phyloP scores from a whole-genome alignment of 371 early-diverging fungal genomes.

The Rhizopus arrhizus region DNA sequence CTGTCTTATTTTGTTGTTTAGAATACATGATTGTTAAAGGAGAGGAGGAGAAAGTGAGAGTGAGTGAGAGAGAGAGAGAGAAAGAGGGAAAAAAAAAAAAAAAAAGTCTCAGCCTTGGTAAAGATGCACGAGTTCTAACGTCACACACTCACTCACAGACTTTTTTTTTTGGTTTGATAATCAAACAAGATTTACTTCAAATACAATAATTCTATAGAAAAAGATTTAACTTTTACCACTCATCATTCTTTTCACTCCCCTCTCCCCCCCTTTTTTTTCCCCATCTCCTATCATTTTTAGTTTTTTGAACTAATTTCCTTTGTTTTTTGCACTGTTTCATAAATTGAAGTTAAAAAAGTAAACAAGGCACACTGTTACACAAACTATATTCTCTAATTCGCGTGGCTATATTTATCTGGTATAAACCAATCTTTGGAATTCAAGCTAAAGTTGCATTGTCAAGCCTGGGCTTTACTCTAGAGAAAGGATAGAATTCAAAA shows the following conservation, averaged over 20 bases:
- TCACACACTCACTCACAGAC: constrained; percentile 10
- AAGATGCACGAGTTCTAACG: constrained; percentile 23
- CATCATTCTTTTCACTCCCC: too few species aligned
- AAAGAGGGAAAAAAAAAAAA: constrained; percentile 6
- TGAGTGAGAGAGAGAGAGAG: background rate
- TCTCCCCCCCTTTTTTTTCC: too few species aligned
- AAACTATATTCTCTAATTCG: background rate
- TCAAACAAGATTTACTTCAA: too few species aligned
- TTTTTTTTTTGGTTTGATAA: background rate
- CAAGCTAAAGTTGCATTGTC: background rate
- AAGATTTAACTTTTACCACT: too few species aligned
- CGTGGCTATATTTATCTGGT: background rate
- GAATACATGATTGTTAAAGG: background rate
- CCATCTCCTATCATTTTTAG: too few species aligned
- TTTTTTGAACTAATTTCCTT: constrained; percentile 5
- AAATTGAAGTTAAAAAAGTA: constrained; percentile 6
- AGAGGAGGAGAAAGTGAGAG: background rate
- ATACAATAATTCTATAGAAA: too few species aligned
- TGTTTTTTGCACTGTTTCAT: background rate
- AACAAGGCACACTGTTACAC: constrained; percentile 25
- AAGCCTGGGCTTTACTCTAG: too few species aligned
- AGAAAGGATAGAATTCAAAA: too few species aligned
- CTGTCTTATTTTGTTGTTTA: constrained; percentile 5
- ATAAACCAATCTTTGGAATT: background rate
- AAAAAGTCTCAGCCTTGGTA: background rate